A percentile compares a stretch with the other conserved stretches of the same genome.
Evolutionary conservation across 768 basidiomycete genomes (phyloP).

Genomic region (Termitomyces sp.): DNA sequence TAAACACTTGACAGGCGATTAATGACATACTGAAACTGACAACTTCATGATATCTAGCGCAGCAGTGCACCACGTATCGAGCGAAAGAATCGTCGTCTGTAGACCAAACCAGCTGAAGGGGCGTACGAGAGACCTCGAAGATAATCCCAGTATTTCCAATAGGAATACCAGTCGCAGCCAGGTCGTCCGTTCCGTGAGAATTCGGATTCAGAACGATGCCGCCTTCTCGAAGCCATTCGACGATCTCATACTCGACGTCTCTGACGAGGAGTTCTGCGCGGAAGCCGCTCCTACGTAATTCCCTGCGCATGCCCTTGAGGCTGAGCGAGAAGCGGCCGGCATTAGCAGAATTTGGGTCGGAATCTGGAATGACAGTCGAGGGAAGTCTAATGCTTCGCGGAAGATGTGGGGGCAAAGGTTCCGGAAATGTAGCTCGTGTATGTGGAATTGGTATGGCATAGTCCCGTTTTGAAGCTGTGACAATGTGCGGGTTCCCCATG

Average conservation of each 20-base stretch:
- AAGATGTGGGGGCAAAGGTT: slow-evolving; percentile 70
- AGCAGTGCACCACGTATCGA: slow-evolving; percentile 80
- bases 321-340: slow-evolving; percentile 78
- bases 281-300: slow-evolving; percentile 59
- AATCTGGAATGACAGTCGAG: slow-evolving; percentile 32
- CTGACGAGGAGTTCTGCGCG: slow-evolving; percentile 59
- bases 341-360: slow-evolving; percentile 54
- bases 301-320: slow-evolving; percentile 69
- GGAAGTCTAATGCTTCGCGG: slow-evolving; percentile 58
- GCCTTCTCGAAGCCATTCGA: slow-evolving; percentile 58
- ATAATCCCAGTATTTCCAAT: slow-evolving; percentile 54
- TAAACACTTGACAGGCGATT: neutral
- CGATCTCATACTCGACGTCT: slow-evolving; percentile 65
- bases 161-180: slow-evolving; percentile 34
- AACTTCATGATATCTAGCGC: slow-evolving; percentile 74
- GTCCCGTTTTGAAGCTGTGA: slow-evolving; percentile 59
- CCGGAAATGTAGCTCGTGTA: slow-evolving; percentile 63
- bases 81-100: slow-evolving; percentile 69
- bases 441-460: slow-evolving; percentile 41
- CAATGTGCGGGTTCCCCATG: slow-evolving; percentile 68
- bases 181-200: slow-evolving; percentile 19
- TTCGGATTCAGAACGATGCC: slow-evolving; percentile 58
- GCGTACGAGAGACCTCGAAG: slow-evolving; percentile 63
- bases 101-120: slow-evolving; percentile 71
- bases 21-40: slow-evolving; percentile 73